Evolutionary conservation across 1,284 basidiomycete species (phyloP).

Genomic region (Sporisorium scitamineum): DNA sequence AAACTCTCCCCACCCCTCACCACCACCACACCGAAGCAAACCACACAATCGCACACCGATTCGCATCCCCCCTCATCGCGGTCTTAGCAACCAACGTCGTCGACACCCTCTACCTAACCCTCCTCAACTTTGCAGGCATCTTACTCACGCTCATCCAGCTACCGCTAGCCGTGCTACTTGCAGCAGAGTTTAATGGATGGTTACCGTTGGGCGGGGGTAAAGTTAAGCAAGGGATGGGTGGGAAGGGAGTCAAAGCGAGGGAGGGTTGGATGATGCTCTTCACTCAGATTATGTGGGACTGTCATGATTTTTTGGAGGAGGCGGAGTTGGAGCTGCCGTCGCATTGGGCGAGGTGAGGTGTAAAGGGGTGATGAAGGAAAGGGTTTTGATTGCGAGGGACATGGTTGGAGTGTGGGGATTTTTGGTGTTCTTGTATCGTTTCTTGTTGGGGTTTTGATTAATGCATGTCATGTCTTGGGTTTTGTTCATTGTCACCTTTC

Average conservation of each 20-base stretch:
- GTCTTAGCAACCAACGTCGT: not conserved
- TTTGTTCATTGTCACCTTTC: no score
- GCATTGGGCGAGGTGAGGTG: not conserved
- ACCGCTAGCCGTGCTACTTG: slow-evolving; percentile 7
- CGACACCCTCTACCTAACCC: not conserved
- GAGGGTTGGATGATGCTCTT: not conserved
- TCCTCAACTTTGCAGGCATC: slow-evolving; percentile 17
- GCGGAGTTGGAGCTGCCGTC: slow-evolving; percentile 25
- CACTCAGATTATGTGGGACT: slow-evolving; percentile 31
- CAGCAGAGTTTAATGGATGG: not conserved
- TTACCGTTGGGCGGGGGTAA: not conserved
- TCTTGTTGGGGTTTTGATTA: no score
- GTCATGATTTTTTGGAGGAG: slow-evolving; percentile 36
- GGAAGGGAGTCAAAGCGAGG: no score
- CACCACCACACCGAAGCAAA: not conserved
- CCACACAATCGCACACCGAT: not conserved
- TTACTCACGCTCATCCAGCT: slow-evolving; percentile 14
- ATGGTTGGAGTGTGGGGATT: no score
- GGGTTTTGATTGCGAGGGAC: not conserved
- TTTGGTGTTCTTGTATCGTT: no score
- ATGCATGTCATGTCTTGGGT: no score
- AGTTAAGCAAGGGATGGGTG: no score
- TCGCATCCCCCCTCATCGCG: not conserved
- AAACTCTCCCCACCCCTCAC: not conserved
- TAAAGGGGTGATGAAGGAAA: not conserved